A percentile compares a stretch with the other conserved stretches of the same genome.
These are phyloP conservation scores for Diversispora epigaea DNA, from an alignment of 192 early-diverging fungal genomes.

Conservation along the genomic window DNA sequence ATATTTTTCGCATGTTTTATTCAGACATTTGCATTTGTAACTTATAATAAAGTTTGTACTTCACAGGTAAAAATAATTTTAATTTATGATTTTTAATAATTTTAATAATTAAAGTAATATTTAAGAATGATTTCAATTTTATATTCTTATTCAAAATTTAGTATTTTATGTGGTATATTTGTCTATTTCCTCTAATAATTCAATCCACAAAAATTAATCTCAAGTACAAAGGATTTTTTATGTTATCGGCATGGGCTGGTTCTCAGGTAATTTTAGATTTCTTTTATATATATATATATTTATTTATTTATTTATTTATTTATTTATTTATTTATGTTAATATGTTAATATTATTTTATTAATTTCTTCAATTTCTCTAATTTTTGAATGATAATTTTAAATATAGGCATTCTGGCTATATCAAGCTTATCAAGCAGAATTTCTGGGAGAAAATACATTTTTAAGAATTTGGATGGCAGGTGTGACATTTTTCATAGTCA, in stretches of 20 bases:
- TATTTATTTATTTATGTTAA: neutral
- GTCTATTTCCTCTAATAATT: conserved; percentile 83
- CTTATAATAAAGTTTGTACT: conserved; percentile 96
- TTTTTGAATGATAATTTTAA: conserved; percentile 22
- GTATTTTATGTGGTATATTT: conserved; percentile 99
- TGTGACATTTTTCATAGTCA: conserved; percentile 66
- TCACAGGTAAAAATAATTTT: conserved; percentile 64
- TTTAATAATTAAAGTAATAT: neutral
- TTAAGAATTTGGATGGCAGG: conserved; percentile 71
- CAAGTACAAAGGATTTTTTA: conserved; percentile 48
- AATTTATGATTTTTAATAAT: conserved; percentile 3
- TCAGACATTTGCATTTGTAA: conserved; percentile 96
- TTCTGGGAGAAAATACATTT: conserved; percentile 83
- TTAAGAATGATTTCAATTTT: conserved; percentile 1
- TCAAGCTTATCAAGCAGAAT: conserved; percentile 85
- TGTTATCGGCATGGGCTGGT: conserved; percentile 69
- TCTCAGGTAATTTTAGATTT: conserved; percentile 55
- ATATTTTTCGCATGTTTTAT: conserved; percentile 85
- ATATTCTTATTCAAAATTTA: conserved; percentile 34
- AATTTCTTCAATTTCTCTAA: neutral
- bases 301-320: no score
- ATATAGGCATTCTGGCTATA: conserved; percentile 82
- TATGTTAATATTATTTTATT: neutral
- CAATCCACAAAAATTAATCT: conserved; percentile 58
- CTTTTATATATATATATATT: neutral